Conservation (phyloP, 768 basidiomycete genomes). For the Lentinus brumalis region DNA sequence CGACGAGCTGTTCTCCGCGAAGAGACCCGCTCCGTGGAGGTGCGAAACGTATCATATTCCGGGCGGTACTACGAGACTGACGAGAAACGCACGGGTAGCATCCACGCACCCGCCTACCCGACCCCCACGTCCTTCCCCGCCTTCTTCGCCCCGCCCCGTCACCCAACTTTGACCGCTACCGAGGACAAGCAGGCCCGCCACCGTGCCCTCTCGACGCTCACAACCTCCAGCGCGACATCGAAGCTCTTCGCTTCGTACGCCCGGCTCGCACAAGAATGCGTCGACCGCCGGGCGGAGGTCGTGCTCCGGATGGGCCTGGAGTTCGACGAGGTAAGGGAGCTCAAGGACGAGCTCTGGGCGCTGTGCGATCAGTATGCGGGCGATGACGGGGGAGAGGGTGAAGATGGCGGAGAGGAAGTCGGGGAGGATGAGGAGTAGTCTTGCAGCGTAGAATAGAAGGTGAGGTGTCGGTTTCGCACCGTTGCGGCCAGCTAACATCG, state of each 20-base stretch:
- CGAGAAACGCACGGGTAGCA: constrained; percentile 34
- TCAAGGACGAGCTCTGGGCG: constrained; percentile 61
- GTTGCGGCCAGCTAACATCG: background rate
- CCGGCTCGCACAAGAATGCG: constrained; percentile 46
- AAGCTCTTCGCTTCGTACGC: constrained; percentile 55
- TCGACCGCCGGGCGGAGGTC: constrained; percentile 40
- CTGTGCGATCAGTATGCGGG: constrained; percentile 48
- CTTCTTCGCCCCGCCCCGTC: constrained; percentile 36
- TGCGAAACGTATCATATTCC: constrained; percentile 20
- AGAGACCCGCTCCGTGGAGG: constrained; percentile 40
- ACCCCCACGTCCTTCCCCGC: constrained; percentile 61
- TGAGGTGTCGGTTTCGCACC: background rate
- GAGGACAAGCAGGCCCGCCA: background rate
- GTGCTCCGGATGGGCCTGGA: constrained; percentile 43
- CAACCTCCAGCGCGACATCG: constrained; percentile 42
- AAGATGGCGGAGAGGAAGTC: constrained; percentile 27
- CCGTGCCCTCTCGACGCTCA: constrained; percentile 46
- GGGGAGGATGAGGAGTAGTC: constrained; percentile 30
- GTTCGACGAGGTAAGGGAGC: constrained; percentile 57
- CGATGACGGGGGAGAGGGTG: constrained; percentile 30
- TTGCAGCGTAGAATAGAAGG: background rate
- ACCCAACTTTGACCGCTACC: background rate
- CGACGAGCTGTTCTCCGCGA: constrained; percentile 41
- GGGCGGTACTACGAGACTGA: too few relatives aligned
- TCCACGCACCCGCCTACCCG: constrained; percentile 55